Evolutionary conservation across 2,329 filamentous ascomycete genomes (phyloP), one percentile per base, ranked within the genome.

Genomic region (Fusarium luffae): DNA sequence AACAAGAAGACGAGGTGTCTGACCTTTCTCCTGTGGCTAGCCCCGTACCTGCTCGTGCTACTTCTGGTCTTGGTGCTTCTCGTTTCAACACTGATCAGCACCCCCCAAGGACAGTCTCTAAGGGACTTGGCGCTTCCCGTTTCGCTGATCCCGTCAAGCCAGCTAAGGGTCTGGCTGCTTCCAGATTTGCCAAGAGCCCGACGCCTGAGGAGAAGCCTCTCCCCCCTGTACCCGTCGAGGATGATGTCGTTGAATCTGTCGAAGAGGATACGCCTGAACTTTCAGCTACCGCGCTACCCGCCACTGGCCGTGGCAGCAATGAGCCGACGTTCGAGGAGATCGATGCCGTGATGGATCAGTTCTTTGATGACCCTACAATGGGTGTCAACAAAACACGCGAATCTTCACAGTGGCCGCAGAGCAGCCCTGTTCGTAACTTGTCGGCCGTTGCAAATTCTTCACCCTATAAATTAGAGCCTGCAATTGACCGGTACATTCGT

Each of bases 261-360:
- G 78, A 80, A 59, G 62, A 66, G 25, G 77, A 77, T 12, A 65
- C 69, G 18, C 50, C 56, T 8, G 66, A 73, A 21, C 21, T 64
- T 10, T 68, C 71, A 8, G 65, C 59, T 19, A 63, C 46, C 43
- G 66, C 51, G 48, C 71, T 42, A 46, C 68, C 59, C 43, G 52
- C 67, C n/a, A 59, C 73, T 43, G 69, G 75, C 16, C 65, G 68
- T 28, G 54, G 62, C 18, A 51, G 72, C 6, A 74, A 75, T 21
- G 83, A 84, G 66, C 84, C 82, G 9, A 88, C 90, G 0, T 93
- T 93, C 73, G 91, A 95, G 71, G 94, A 98, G 76, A 94, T 98
- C 74, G 94, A 98, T 82, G 93, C 92, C 46, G 90, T 98, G 54
- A 97, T 98, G 93, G 89, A 91, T 69, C 91, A 96, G 64, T 86